Evolutionary conservation across 495 filamentous ascomycete genomes (phyloP).

Genomic region (Lepidopterella palustris): DNA sequence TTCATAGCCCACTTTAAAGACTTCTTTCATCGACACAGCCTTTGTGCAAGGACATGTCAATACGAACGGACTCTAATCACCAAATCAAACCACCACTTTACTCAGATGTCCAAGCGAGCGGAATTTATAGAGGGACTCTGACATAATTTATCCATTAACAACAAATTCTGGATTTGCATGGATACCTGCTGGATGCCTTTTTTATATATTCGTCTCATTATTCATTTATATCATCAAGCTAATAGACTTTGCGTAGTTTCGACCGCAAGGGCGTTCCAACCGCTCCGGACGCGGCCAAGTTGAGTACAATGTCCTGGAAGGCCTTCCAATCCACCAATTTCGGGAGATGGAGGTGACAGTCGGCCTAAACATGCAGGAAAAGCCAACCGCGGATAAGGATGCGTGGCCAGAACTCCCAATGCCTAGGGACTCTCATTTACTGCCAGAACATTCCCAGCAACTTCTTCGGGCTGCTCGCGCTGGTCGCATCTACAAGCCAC

Average conservation of each 20-base stretch:
- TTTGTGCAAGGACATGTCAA: too few relatives aligned
- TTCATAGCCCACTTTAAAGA: too few relatives aligned
- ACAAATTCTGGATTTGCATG: too few relatives aligned
- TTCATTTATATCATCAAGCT: slow-evolving; percentile 37
- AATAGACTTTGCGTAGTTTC: slow-evolving; percentile 39
- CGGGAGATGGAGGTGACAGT: slow-evolving; percentile 59
- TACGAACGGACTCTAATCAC: too few relatives aligned
- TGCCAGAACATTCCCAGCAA: slow-evolving; percentile 65
- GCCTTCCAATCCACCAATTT: slow-evolving; percentile 90
- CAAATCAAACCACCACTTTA: too few relatives aligned
- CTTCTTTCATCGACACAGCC: too few relatives aligned
- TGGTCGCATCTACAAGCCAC: slow-evolving; percentile 59
- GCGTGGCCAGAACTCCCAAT: slow-evolving; percentile 62
- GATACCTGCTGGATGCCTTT: too few relatives aligned
- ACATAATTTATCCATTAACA: too few relatives aligned
- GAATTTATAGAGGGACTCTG: too few relatives aligned
- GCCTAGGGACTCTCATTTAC: slow-evolving; percentile 78
- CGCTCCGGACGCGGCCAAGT: slow-evolving; percentile 64
- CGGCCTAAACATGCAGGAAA: slow-evolving; percentile 53
- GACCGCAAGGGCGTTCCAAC: slow-evolving; percentile 56
- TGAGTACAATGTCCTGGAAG: slow-evolving; percentile 94
- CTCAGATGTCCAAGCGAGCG: too few relatives aligned
- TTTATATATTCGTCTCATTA: too few relatives aligned
- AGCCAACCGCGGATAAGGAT: slow-evolving; percentile 37
- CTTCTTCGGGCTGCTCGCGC: slow-evolving; percentile 79